Evolutionary conservation across 495 filamentous ascomycete species (phyloP).

Genomic region (Collariella sp.): DNA sequence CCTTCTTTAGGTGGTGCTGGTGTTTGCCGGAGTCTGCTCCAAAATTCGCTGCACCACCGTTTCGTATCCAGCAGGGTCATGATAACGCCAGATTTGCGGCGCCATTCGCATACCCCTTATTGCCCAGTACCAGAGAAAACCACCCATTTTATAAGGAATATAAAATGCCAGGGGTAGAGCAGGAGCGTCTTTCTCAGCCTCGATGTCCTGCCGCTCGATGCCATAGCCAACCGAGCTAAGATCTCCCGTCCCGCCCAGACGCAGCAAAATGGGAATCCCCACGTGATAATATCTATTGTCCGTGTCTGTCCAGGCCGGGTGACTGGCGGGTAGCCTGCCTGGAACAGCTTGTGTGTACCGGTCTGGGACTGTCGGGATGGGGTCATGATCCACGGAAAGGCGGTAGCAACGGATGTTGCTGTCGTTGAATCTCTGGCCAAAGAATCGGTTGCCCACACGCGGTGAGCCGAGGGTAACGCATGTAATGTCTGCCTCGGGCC

Average conservation of each 20-base stretch:
- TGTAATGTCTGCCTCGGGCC: background rate
- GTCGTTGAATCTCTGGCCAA: background rate
- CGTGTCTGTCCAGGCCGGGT: background rate
- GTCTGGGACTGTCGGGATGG: slow-evolving; percentile 4
- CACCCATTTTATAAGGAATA: background rate
- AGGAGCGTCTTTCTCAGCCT: background rate
- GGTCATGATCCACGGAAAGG: background rate
- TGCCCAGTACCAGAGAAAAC: background rate
- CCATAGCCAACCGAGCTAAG: background rate
- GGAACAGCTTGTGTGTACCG: slow-evolving; percentile 3
- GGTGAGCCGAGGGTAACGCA: slow-evolving; percentile 4
- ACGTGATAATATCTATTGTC: background rate
- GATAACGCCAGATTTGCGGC: background rate
- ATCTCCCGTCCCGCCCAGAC: background rate
- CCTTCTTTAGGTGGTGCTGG: too few relatives aligned
- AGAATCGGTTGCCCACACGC: background rate
- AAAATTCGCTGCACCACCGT: background rate
- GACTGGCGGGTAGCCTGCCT: background rate
- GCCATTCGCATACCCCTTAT: background rate
- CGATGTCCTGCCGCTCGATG: background rate
- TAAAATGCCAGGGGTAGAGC: background rate
- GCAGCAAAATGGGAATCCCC: background rate
- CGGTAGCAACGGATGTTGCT: background rate
- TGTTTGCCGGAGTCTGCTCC: background rate
- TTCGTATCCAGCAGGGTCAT: background rate